Base-by-base conservation (phyloP, 495 filamentous ascomycete genomes). In the Podospora pseudocomata region DNA sequence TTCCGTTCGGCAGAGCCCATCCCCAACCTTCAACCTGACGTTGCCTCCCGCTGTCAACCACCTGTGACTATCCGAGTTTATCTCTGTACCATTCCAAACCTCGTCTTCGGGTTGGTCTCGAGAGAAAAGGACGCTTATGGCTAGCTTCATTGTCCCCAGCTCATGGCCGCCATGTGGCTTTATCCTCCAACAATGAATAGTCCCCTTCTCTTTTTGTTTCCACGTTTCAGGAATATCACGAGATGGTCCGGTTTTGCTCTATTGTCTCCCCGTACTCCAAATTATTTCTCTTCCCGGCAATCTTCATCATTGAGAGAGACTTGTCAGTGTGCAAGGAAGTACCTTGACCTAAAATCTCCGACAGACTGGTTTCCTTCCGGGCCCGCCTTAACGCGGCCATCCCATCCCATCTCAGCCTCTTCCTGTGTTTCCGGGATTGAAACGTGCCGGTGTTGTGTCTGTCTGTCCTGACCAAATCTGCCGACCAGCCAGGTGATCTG, bases 281-380 rank as follows among this genome's bases (percentile, higher is more conserved):
- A 2, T 49, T 49, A 5, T 49, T 49, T 49, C 13, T 49, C 15
- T 49, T 23, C 23, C 23, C 23, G 23, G 23, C 23, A 23, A 23
- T 23, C 15, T 49, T 49, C 15, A 49, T 49, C 23, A 23, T 23
- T 23, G 23, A 23, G 23, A 23, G 1, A 23, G 1, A 23, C 23
- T 23, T 23, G 23, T 23, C 23, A 23, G 23, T 23, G 23, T 23
- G 23, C 23, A 23, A 23, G 23, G 23, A 23, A 23, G 23, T 23
- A 2, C 23, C 23, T 23, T 23, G 9, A 49, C 15, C 15, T 16
- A 3, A 39, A 39, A 49, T 0, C 9, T 61, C 18, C 18, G 26
- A 61, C 59, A 61, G 23, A n/a, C 59, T 1, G 58, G 63, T 13
- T 20, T 58, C 18, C n/a, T 65, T 28, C 54, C n/a, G n/a, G 63